Base-by-base conservation (phyloP, 2,329 filamentous ascomycete species). In the Penicillium sp. region DNA sequence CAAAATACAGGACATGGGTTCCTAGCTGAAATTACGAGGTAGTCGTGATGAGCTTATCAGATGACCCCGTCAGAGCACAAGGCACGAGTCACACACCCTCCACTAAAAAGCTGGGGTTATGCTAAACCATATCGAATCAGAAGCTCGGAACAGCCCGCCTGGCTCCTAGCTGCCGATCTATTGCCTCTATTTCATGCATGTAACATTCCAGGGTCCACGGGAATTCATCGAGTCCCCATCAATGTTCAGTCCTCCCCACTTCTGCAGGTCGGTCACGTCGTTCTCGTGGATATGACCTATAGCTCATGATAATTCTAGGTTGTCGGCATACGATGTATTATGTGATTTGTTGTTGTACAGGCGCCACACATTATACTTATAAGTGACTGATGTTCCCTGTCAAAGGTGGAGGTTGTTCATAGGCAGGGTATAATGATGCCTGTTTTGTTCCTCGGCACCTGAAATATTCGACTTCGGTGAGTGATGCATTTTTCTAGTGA, bases 151-250 rank as follows among this genome's bases (percentile, higher is more conserved):
- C 9, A n/a, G 3, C 14, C 31, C 27, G n/a, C 16, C 33, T 41
- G 29, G 48, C n/a, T 39, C 22, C 33, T 50, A 22, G 19, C 16
- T 19, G 48, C 21, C 48, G 48, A 50, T 50, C 33, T 24, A 21
- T 50, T 39, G 27, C 48, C 24, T 16, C 9, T 13, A 27, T 19
- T 24, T n/a, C 6, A 19, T 50, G 48, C 33, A 50, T 50, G 48
- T 50, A 50, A 50, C 48, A 50, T 50, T 50, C 48, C 33, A 50
- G 22, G 16, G 48, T 22, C n/a, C n/a, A n/a, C n/a, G n/a, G n/a
- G n/a, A n/a, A 6, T 22, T 22, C 9, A 33, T 22, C 26, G 24
- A 11, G 24, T 24, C 43, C 10, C 11, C 19, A 33, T 13, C 14
- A 21, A 14, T 27, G 46, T 14, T 27, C 11, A 48, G 14, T 33